phyloP scores from a whole-genome alignment of 2,329 filamentous ascomycete genomes.

The Microdochium paspali region DNA sequence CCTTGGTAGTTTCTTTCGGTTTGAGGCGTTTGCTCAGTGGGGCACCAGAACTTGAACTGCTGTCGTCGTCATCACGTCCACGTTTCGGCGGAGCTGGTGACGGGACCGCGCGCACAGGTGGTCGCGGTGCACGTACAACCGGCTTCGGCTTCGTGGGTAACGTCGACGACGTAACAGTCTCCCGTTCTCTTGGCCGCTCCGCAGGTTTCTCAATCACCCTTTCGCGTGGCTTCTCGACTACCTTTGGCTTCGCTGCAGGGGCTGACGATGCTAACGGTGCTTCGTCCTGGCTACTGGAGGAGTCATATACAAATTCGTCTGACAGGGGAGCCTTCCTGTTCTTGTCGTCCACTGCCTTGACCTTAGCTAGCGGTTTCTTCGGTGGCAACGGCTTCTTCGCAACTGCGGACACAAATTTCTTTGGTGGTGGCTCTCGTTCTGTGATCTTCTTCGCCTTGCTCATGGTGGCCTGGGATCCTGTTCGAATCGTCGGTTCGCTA shows the following conservation, averaged over 20 bases:
- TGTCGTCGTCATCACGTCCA: slow-evolving; percentile 41
- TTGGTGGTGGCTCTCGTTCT: slow-evolving; percentile 44
- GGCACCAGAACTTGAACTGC: slow-evolving; percentile 50
- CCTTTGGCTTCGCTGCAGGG: slow-evolving; percentile 20
- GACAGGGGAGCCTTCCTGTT: slow-evolving; percentile 36
- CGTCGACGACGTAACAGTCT: slow-evolving; percentile 1
- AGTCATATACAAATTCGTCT: slow-evolving; percentile 46
- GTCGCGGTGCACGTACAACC: slow-evolving; percentile 15
- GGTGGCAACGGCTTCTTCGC: slow-evolving; percentile 26
- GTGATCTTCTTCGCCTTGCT: slow-evolving; percentile 47
- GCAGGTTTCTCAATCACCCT: slow-evolving; percentile 5
- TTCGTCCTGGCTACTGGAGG: slow-evolving; percentile 44
- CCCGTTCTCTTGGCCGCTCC: slow-evolving; percentile 3
- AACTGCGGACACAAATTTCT: slow-evolving; percentile 38
- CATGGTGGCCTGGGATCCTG: slow-evolving; percentile 39
- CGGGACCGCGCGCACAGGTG: slow-evolving; percentile 19
- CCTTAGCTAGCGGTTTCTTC: slow-evolving; percentile 36
- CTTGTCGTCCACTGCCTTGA: slow-evolving; percentile 25
- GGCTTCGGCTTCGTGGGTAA: slow-evolving; percentile 22
- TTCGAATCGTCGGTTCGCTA: slow-evolving; percentile 36
- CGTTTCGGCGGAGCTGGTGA: slow-evolving; percentile 37
- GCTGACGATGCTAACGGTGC: slow-evolving; percentile 29
- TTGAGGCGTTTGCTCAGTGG: slow-evolving; percentile 50
- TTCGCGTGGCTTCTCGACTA: slow-evolving; percentile 9
- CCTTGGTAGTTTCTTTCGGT: slow-evolving; percentile 27